Conservation (phyloP, 2,329 filamentous ascomycete species). For the Coniella vitis region DNA sequence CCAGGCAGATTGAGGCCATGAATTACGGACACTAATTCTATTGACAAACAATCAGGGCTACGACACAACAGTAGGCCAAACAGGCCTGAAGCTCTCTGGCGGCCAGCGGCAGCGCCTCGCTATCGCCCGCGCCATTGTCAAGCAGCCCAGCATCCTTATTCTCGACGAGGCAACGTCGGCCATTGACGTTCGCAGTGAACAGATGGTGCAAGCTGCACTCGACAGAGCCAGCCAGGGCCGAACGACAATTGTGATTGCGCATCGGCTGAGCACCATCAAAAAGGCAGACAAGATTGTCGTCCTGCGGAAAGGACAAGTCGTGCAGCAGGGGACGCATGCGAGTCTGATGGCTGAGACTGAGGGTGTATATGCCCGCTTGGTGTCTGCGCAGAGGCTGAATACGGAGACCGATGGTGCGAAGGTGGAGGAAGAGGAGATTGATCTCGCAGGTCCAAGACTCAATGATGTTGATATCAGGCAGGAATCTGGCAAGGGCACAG, state of each 20-base stretch:
- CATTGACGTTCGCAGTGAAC: constrained; percentile 33
- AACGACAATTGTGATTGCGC: constrained; percentile 59
- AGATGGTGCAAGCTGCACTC: constrained; percentile 47
- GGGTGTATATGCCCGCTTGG: constrained; percentile 5
- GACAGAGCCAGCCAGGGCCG: constrained; percentile 45
- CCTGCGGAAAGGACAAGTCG: constrained; percentile 46
- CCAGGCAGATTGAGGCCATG: too few relatives aligned
- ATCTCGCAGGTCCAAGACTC: not conserved
- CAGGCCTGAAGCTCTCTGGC: constrained; percentile 66
- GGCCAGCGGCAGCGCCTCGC: constrained; percentile 77
- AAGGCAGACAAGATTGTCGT: constrained; percentile 59
- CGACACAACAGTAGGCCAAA: constrained; percentile 67
- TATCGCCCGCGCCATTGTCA: constrained; percentile 38
- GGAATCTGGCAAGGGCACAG: not conserved
- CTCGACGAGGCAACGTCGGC: constrained; percentile 62
- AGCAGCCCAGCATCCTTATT: constrained; percentile 46
- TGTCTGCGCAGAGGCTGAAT: not conserved
- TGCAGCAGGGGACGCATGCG: constrained; percentile 55
- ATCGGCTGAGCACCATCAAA: constrained; percentile 48
- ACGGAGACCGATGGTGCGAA: not conserved
- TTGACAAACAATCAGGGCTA: constrained; percentile 46
- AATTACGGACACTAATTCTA: not conserved
- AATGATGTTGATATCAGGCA: not conserved
- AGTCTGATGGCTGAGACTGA: constrained; percentile 39
- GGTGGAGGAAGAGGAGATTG: not conserved